These are phyloP conservation scores for Dianthus caryophyllus DNA, from an alignment of 148 eudicot genomes.

Conservation along the genomic window DNA sequence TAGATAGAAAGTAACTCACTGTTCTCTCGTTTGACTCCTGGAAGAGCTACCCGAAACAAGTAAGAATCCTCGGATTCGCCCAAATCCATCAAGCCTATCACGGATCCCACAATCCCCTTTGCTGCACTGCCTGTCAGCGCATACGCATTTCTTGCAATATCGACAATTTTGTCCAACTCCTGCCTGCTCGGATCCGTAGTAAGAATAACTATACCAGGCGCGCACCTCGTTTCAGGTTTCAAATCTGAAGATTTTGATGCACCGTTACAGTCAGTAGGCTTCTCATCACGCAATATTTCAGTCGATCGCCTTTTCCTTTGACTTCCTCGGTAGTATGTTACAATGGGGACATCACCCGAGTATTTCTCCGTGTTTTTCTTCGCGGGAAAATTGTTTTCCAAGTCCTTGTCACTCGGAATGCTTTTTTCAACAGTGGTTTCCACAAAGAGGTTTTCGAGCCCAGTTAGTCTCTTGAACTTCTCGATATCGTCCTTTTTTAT, in stretches of 20 bases:
- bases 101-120: constrained; percentile 59
- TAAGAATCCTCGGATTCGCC: constrained; percentile 76
- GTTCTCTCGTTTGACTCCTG: constrained; percentile 86
- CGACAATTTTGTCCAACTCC: constrained; percentile 45
- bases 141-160: constrained; percentile 42
- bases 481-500: constrained; percentile 41
- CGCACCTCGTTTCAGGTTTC: constrained; percentile 26
- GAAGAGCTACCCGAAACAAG: constrained; percentile 88
- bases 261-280: constrained; percentile 16
- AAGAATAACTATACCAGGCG: constrained; percentile 62
- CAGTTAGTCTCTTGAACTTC: constrained; percentile 62
- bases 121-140: constrained; percentile 79
- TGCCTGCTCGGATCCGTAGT: constrained; percentile 54
- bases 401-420: constrained; percentile 20
- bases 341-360: constrained; percentile 26
- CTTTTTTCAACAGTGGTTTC: constrained; percentile 34
- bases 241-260: constrained; percentile 14
- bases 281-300: constrained; percentile 15
- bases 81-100: constrained; percentile 62
- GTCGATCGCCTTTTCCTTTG: constrained; percentile 21
- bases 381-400: neutral
- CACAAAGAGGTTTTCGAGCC: constrained; percentile 39
- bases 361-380: constrained; percentile 18
- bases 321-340: constrained; percentile 17
- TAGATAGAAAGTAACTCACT: constrained; percentile 44